Percentiles rank a stretch among this genome's conserved stretches.
Evolutionary conservation across 805 yeast species (phyloP).

Genomic region (Metschnikowia borealis): DNA sequence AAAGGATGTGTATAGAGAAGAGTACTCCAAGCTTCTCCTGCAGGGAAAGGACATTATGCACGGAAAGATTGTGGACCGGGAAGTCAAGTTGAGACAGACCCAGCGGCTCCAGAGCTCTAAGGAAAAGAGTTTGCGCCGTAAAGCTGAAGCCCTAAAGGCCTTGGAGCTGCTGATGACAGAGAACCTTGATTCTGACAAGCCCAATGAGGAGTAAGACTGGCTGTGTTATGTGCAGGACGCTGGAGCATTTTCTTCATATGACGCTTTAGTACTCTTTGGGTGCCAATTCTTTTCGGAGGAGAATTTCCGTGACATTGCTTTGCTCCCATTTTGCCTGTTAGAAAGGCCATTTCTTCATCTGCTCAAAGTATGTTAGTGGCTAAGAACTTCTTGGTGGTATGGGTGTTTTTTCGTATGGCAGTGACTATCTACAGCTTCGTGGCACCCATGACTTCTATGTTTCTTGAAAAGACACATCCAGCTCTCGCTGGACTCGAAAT

Average conservation of each 20-base stretch:
- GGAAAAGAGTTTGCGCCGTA: constrained; percentile 11
- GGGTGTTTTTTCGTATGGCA: neutral
- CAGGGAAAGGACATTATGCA: constrained; percentile 28
- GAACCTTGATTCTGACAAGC: no score
- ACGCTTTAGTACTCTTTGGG: constrained; percentile 66
- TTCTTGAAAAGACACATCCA: neutral
- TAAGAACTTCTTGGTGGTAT: neutral
- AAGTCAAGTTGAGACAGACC: constrained; percentile 19
- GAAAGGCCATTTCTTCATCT: neutral
- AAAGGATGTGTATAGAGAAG: constrained; percentile 26
- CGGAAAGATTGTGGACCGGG: constrained; percentile 27
- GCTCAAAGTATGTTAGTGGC: neutral
- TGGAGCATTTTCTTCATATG: constrained; percentile 49
- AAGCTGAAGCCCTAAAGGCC: constrained; percentile 9
- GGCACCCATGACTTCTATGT: neutral
- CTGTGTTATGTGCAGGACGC: no score
- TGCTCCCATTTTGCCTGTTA: constrained; percentile 35
- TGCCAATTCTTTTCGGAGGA: constrained; percentile 50
- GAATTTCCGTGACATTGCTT: constrained; percentile 44
- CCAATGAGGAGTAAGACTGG: no score
- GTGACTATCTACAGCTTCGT: neutral
- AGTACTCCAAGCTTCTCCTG: constrained; percentile 24
- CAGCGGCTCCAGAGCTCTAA: constrained; percentile 10
- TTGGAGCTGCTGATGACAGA: no score
- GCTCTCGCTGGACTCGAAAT: neutral